Evolutionary conservation across 192 early-diverging fungal genomes (phyloP).

Genomic region (Mortierella antarctica): DNA sequence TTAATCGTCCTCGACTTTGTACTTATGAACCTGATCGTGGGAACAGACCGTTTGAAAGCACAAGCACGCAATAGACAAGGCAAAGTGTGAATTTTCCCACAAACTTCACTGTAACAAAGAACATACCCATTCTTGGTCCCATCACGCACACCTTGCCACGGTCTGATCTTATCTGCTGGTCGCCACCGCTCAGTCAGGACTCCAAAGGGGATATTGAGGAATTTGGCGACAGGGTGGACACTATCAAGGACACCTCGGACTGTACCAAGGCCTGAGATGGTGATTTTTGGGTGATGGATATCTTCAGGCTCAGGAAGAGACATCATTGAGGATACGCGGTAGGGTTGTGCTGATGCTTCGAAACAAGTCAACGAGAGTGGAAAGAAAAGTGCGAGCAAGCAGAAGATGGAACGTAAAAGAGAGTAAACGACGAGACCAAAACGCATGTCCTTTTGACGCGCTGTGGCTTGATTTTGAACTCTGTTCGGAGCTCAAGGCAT

Average conservation of each 20-base stretch:
- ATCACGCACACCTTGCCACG: slow-evolving; percentile 18
- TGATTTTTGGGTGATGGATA: not conserved
- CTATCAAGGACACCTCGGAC: not conserved
- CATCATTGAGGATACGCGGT: no score
- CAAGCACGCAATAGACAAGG: not conserved
- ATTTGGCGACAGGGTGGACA: slow-evolving; percentile 1
- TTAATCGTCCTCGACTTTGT: no score
- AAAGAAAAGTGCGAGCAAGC: no score
- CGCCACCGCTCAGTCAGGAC: slow-evolving; percentile 22
- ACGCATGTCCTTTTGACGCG: no score
- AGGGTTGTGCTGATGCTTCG: no score
- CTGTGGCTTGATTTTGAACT: no score
- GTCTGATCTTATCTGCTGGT: slow-evolving; percentile 6
- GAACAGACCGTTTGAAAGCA: not conserved
- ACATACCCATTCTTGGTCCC: slow-evolving; percentile 21
- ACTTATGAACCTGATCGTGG: no score
- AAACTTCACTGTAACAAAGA: not conserved
- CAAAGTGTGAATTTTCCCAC: not conserved
- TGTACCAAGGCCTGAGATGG: not conserved
- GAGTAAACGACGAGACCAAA: no score
- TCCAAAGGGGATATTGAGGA: slow-evolving; percentile 23
- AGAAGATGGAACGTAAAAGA: no score
- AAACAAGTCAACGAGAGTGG: no score
- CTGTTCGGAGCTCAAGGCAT: no score
- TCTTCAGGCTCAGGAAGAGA: no score